Base-by-base conservation (phyloP, 176 grass and related monocot species). In the Canna indica region DNA sequence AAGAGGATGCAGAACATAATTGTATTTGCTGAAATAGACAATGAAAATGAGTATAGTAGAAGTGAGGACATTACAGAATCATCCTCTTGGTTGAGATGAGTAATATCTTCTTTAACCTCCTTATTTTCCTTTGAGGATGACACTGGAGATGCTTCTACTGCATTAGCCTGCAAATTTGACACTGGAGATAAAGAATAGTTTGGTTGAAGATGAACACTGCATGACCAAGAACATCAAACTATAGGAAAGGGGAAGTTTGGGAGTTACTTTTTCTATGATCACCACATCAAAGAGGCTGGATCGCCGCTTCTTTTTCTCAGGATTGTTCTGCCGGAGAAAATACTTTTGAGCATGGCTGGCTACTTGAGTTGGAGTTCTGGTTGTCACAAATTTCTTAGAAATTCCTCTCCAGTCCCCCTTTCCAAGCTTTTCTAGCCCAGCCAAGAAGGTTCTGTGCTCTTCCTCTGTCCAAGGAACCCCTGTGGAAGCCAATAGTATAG, bases 341-440 rank as follows among this genome's bases (percentile, higher is more conserved):
- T 58, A 58, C 53, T 58, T 58, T 26, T 58, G 53, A 27, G 53
- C 53, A 27, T 58, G 53, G 53, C 53, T 58, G 11, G 53, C 53
- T 8, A 58, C 53, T 27, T 58, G 53, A 26, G 53, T 58, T 26
- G 53, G 53, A 58, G 53, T 58, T 58, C 53, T 58, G 26, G 53
- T 58, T 20, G 53, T 58, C n/a, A 58, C 53, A 3, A 58, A 58
- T 4, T 58, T 28, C 25, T 26, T 5, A 58, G 53, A 58, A 58
- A 58, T 58, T 22, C 53, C 53, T 58, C 53, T 58, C 53, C 53
- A 58, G 4, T 58, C 53, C 11, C 53, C 53, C 53, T 58, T 58
- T 10, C 53, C 53, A 58, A 58, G 53, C 11, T 10, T 58, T 58
- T 58, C 1, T 3, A 58, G 53, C 24, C 53, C 53, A 12, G 11